Conservation (phyloP, 352 stramenopile species). For the Globisporangium perplexum region DNA sequence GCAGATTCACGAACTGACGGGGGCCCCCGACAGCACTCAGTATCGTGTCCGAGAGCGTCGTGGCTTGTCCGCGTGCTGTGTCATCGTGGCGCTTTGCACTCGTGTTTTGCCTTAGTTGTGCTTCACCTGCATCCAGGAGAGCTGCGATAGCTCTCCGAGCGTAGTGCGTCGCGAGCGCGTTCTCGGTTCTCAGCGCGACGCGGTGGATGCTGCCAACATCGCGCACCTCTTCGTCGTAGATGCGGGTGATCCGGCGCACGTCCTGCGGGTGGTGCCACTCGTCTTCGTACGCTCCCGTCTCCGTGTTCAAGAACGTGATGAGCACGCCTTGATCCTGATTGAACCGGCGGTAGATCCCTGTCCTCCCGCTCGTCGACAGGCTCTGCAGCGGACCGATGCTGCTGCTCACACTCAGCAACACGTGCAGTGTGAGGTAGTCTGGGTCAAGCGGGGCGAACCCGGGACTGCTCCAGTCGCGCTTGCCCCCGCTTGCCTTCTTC, state of each 20-base stretch:
- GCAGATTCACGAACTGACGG: constrained; percentile 67
- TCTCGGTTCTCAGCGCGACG: constrained; percentile 70
- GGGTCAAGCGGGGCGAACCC: constrained; percentile 66
- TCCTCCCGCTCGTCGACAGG: constrained; percentile 55
- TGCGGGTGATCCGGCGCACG: constrained; percentile 67
- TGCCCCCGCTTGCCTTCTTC: constrained; percentile 9
- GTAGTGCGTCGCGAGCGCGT: constrained; percentile 80
- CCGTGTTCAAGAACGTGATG: constrained; percentile 81
- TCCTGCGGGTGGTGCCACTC: constrained; percentile 72
- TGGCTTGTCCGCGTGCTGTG: neutral
- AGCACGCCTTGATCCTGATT: constrained; percentile 59
- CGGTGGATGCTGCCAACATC: constrained; percentile 69
- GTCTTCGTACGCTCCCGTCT: constrained; percentile 82
- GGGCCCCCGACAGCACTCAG: constrained; percentile 54
- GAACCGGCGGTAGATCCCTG: constrained; percentile 58
- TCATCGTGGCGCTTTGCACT: constrained; percentile 3
- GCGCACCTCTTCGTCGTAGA: constrained; percentile 74
- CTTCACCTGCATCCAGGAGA: constrained; percentile 19
- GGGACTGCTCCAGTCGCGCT: constrained; percentile 18
- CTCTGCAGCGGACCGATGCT: constrained; percentile 64
- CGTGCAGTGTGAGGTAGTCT: constrained; percentile 60
- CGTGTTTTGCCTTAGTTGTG: neutral
- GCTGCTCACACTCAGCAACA: constrained; percentile 76
- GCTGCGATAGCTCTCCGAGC: constrained; percentile 49
- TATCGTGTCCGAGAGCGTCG: constrained; percentile 29